Base-by-base conservation (phyloP, 2,329 filamentous ascomycete genomes). In the Botryotinia convoluta region DNA sequence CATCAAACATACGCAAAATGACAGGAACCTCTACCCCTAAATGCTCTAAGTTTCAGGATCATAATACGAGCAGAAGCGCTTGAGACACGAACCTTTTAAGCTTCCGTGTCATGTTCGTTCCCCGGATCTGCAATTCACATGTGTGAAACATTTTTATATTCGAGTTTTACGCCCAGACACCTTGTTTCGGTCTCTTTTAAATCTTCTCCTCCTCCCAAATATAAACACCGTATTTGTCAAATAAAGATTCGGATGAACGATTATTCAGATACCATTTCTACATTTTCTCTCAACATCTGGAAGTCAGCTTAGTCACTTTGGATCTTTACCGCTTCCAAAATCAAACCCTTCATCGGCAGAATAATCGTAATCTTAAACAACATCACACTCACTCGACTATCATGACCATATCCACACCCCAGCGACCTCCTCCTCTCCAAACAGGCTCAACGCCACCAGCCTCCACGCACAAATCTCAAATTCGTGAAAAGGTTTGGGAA, bases 401-500 rank as follows among this genome's bases (percentile, higher is more conserved):
- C 42, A 71, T 71, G 69, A 71, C 69, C 37, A 64, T 71, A 16
- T 42, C 69, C 39, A 29, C 48, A 71, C 35, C 69, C 48, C 70
- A 67, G n/a, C 70, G 62, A 29, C 29, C 59, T 12, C 57, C 32
- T 29, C 6, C 29, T n/a, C 65, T 68, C 18, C 65, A 69, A 29
- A 48, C 54, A 67, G 48, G 29, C 42, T 16, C 39, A 67, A 59
- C 62, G 14, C 61, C 62, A 68, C 62, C 70, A 44, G 29, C 62
- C n/a, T 72, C 70, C 18, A 57, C 62, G 39, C 51, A 72, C n/a
- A 72, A 68, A 59, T 68, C 62, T 20, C 45, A 68, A 26, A 45
- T 77, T 14, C 70, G 74, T 26, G 65, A 67, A 39, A 76, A 75
- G 51, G 78, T 84, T 60, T 83, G 83, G 79, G 75, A 76, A 18